Conservation (phyloP, 192 early-diverging fungal species). For the Gorgonomyces haynaldii region DNA sequence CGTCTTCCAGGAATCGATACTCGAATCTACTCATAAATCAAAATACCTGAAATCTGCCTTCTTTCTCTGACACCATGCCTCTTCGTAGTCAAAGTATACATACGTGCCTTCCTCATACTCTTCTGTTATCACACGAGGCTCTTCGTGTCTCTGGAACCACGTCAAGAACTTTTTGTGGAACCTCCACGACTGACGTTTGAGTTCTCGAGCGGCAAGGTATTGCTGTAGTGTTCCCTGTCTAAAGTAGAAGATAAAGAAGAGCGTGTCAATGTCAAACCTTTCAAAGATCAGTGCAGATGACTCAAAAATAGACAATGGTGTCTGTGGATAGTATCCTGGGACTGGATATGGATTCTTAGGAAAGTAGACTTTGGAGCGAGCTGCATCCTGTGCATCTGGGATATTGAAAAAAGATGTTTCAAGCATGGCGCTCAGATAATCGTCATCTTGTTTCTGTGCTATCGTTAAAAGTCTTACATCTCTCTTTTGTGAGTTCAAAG, state of each 20-base stretch:
- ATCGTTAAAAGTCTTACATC: constrained; percentile 21
- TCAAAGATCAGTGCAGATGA: constrained; percentile 68
- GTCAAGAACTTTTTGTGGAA: constrained; percentile 98
- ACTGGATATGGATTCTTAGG: constrained; percentile 68
- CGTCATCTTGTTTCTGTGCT: constrained; percentile 17
- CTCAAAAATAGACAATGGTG: constrained; percentile 66
- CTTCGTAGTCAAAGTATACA: constrained; percentile 97
- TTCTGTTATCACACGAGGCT: constrained; percentile 90
- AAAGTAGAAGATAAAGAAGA: constrained; percentile 98
- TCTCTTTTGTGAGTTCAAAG: constrained; percentile 54
- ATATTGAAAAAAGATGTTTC: constrained; percentile 73
- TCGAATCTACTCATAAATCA: constrained; percentile 50
- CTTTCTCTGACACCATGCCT: constrained; percentile 91
- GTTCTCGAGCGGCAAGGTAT: constrained; percentile 87
- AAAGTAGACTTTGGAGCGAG: constrained; percentile 58
- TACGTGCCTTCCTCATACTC: constrained; percentile 98
- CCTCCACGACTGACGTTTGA: constrained; percentile 94
- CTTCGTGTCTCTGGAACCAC: constrained; percentile 98
- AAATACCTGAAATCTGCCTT: constrained; percentile 81
- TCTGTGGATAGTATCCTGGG: constrained; percentile 87
- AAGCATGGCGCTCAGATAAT: constrained; percentile 57
- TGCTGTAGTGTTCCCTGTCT: constrained; percentile 94
- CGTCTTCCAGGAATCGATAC: constrained; percentile 79
- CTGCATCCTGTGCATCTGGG: constrained; percentile 73
- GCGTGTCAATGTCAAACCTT: constrained; percentile 84